Percentiles rank a stretch among this genome's conserved stretches.
These are phyloP conservation scores for Xenosphaeropsis pyriputrescens DNA, from an alignment of 2,329 filamentous ascomycete species.

Conservation along the genomic window DNA sequence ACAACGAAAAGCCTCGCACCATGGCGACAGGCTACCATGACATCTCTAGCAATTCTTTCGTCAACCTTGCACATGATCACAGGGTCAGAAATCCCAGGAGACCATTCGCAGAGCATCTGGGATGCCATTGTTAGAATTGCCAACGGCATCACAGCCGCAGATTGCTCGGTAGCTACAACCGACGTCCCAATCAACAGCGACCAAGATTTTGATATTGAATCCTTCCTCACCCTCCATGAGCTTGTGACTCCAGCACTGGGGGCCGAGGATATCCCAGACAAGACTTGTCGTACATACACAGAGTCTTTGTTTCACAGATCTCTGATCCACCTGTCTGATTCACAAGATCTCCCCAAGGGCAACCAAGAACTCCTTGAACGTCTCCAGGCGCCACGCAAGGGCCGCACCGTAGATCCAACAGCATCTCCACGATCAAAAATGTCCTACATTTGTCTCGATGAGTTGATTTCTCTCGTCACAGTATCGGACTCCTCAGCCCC, in stretches of 20 bases:
- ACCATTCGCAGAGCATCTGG: slow-evolving; percentile 50
- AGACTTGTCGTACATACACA: slow-evolving; percentile 53
- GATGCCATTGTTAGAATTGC: slow-evolving; percentile 46
- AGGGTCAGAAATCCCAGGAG: slow-evolving; percentile 28
- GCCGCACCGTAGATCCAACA: slow-evolving; percentile 54
- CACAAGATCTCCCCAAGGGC: slow-evolving; percentile 38
- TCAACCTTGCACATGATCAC: slow-evolving; percentile 46
- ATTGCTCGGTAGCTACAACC: slow-evolving; percentile 32
- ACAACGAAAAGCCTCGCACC: slow-evolving; percentile 56
- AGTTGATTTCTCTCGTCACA: slow-evolving; percentile 57
- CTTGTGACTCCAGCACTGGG: slow-evolving; percentile 66
- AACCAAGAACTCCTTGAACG: slow-evolving; percentile 37
- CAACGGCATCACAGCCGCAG: slow-evolving; percentile 55
- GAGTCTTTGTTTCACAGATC: slow-evolving; percentile 69
- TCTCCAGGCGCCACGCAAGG: slow-evolving; percentile 51
- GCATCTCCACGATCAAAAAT: slow-evolving; percentile 56
- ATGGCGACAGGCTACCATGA: slow-evolving; percentile 69
- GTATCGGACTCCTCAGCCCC: slow-evolving; percentile 24
- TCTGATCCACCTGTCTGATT: slow-evolving; percentile 56
- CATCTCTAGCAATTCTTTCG: slow-evolving; percentile 52
- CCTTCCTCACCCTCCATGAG: slow-evolving; percentile 53
- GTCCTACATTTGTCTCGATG: slow-evolving; percentile 66
- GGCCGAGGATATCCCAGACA: slow-evolving; percentile 46
- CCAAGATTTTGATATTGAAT: slow-evolving; percentile 66
- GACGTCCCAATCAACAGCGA: slow-evolving; percentile 42